Percentiles rank a stretch among this genome's conserved stretches.
phyloP scores from a whole-genome alignment of 306 rosid species.

The Aeschynomene evenia region DNA sequence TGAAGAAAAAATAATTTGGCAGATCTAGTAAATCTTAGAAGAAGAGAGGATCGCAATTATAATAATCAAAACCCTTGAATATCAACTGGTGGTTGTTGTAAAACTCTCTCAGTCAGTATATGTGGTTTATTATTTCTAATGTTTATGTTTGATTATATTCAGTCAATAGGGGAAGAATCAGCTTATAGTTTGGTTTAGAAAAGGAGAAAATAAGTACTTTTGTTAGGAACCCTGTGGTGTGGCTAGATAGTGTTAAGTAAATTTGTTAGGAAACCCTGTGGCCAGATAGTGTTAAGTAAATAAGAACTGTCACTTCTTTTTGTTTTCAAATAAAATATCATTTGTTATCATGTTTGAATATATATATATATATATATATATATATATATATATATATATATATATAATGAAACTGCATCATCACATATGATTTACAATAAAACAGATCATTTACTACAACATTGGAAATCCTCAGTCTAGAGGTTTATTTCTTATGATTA shows the following conservation, averaged over 20 bases:
- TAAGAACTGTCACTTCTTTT: too few relatives aligned
- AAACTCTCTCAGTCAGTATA: neutral
- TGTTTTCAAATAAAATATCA: too few relatives aligned
- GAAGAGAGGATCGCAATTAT: neutral
- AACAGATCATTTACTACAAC: slow-evolving; percentile 87
- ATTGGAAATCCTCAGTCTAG: slow-evolving; percentile 95
- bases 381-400: too few relatives aligned
- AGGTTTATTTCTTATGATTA: slow-evolving; percentile 58
- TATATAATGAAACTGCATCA: too few relatives aligned
- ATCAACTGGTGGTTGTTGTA: slow-evolving; percentile 1
- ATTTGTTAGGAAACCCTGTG: too few relatives aligned
- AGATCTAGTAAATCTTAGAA: neutral
- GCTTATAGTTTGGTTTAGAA: neutral
- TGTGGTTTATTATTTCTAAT: neutral
- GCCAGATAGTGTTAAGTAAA: too few relatives aligned
- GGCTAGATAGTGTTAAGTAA: too few relatives aligned
- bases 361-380: too few relatives aligned
- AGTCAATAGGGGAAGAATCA: neutral
- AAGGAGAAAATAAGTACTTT: neutral
- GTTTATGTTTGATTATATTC: neutral
- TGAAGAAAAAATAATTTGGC: neutral
- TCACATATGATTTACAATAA: too few relatives aligned
- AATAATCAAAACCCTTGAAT: neutral
- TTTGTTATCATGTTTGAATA: too few relatives aligned
- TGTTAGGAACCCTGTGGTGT: too few relatives aligned